Percentiles rank a stretch among this genome's conserved stretches.
Evolutionary conservation across 2,329 filamentous ascomycete species (phyloP).

Genomic region (Fusarium sambucinum): DNA sequence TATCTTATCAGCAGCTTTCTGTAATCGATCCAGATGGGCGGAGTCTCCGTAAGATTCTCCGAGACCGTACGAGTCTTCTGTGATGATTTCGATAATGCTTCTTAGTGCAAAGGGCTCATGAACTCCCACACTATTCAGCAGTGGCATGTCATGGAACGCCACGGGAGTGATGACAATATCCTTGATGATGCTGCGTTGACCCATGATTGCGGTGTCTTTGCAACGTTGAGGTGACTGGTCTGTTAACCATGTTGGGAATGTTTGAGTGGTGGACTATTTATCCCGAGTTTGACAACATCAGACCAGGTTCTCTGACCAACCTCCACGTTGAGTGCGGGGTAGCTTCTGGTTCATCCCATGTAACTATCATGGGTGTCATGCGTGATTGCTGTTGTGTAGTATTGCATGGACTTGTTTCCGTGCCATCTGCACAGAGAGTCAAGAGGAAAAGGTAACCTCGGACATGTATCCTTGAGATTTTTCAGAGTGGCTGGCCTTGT

Average conservation of each 20-base stretch:
- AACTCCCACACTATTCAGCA: slow-evolving; percentile 59
- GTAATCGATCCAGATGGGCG: slow-evolving; percentile 52
- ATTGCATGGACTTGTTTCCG: slow-evolving; percentile 21
- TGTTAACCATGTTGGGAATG: slow-evolving; percentile 5
- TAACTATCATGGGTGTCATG: background rate
- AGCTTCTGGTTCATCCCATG: background rate
- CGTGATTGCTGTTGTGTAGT: background rate
- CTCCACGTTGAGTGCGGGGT: slow-evolving; percentile 14
- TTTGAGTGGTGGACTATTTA: slow-evolving; percentile 39
- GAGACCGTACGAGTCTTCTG: slow-evolving; percentile 53
- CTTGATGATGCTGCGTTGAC: slow-evolving; percentile 49
- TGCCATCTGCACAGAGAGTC: slow-evolving; percentile 7
- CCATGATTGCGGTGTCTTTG: slow-evolving; percentile 40
- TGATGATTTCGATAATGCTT: slow-evolving; percentile 57
- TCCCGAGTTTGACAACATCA: slow-evolving; percentile 5
- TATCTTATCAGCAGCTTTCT: slow-evolving; percentile 49
- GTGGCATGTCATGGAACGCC: slow-evolving; percentile 59
- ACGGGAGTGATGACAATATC: slow-evolving; percentile 58
- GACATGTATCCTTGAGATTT: slow-evolving; percentile 16
- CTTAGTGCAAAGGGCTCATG: slow-evolving; percentile 58
- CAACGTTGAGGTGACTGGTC: background rate
- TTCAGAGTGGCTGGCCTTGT: slow-evolving; percentile 10
- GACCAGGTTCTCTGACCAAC: background rate
- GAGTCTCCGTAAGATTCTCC: slow-evolving; percentile 58
- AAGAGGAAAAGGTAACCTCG: slow-evolving; percentile 24